phyloP scores from a whole-genome alignment of 2,329 filamentous ascomycete genomes.

The Arthrobotrys musiformis region DNA sequence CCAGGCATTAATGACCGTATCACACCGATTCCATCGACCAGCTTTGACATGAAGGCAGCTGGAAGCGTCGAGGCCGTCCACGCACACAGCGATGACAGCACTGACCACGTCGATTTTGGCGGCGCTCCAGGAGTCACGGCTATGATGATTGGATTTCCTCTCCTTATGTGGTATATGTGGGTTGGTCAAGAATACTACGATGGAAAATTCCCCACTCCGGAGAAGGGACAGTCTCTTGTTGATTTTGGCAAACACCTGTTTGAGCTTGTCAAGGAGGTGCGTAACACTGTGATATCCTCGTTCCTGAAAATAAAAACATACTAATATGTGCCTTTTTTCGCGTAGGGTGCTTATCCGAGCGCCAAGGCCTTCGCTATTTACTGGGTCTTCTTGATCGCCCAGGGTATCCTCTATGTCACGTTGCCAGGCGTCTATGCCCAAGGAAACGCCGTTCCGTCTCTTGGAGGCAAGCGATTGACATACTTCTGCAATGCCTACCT shows the following conservation, averaged over 20 bases:
- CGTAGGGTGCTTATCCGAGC: slow-evolving; percentile 78
- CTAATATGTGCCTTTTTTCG: background rate
- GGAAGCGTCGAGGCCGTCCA: slow-evolving; percentile 43
- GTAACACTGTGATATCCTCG: background rate
- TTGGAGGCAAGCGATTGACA: slow-evolving; percentile 82
- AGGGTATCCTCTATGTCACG: slow-evolving; percentile 82
- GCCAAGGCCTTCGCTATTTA: slow-evolving; percentile 89
- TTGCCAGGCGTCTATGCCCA: slow-evolving; percentile 88
- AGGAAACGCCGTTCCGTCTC: slow-evolving; percentile 86
- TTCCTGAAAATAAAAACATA: background rate
- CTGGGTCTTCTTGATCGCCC: slow-evolving; percentile 90
- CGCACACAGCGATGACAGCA: slow-evolving; percentile 60
- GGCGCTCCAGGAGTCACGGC: slow-evolving; percentile 80
- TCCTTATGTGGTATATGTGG: slow-evolving; percentile 99
- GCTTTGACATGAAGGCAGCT: slow-evolving; percentile 50
- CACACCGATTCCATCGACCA: slow-evolving; percentile 42
- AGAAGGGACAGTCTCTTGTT: slow-evolving; percentile 72
- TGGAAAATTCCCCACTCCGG: slow-evolving; percentile 78
- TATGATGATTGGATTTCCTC: slow-evolving; percentile 94
- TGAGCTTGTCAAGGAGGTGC: slow-evolving; percentile 75
- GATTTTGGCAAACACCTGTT: slow-evolving; percentile 79
- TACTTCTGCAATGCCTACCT: slow-evolving; percentile 94
- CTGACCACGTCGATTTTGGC: slow-evolving; percentile 80
- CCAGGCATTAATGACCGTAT: slow-evolving; percentile 63
- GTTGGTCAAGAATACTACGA: slow-evolving; percentile 92